A percentile compares a stretch with the other conserved stretches of the same genome.
These are phyloP conservation scores for Cercospora janseana DNA, from an alignment of 2,329 filamentous ascomycete species.

Conservation along the genomic window DNA sequence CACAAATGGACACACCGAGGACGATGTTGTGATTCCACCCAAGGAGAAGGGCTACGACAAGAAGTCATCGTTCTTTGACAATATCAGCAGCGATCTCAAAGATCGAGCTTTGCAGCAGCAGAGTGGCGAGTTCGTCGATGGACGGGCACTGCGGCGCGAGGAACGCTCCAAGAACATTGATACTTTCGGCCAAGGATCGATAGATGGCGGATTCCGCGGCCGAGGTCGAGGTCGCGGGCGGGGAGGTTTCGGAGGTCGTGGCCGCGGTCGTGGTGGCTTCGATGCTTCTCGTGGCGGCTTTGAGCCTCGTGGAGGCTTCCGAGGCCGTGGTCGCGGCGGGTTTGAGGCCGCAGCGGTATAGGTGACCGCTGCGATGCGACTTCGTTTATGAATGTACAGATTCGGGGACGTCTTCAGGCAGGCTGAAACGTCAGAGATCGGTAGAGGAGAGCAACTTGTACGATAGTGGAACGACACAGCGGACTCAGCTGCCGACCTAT, in stretches of 20 bases:
- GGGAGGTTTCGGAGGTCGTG: slow-evolving; percentile 47
- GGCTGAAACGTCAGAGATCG: background rate
- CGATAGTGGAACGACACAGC: slow-evolving; percentile 12
- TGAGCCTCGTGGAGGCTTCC: slow-evolving; percentile 16
- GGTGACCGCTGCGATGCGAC: slow-evolving; percentile 2
- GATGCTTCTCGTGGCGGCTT: slow-evolving; percentile 21
- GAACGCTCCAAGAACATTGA: slow-evolving; percentile 96
- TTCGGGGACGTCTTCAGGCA: background rate
- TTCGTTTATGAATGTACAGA: slow-evolving; percentile 9
- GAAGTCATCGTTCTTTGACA: slow-evolving; percentile 90
- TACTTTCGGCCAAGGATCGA: slow-evolving; percentile 94
- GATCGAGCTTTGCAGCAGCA: slow-evolving; percentile 66
- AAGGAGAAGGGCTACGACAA: slow-evolving; percentile 72
- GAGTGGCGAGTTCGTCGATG: slow-evolving; percentile 61
- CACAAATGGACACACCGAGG: slow-evolving; percentile 28
- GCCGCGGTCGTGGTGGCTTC: slow-evolving; percentile 46
- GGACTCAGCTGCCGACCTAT: background rate
- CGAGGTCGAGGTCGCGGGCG: slow-evolving; percentile 78
- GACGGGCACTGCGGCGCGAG: slow-evolving; percentile 84
- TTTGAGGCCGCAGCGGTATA: slow-evolving; percentile 23
- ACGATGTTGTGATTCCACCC: slow-evolving; percentile 46
- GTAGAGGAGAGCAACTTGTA: slow-evolving; percentile 9
- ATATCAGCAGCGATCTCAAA: slow-evolving; percentile 91
- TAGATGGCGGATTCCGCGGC: slow-evolving; percentile 71
- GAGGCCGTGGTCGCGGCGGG: slow-evolving; percentile 25